These are phyloP conservation scores for Tetrahymena borealis DNA, from an alignment of 73 alveolate species.

Conservation along the genomic window DNA sequence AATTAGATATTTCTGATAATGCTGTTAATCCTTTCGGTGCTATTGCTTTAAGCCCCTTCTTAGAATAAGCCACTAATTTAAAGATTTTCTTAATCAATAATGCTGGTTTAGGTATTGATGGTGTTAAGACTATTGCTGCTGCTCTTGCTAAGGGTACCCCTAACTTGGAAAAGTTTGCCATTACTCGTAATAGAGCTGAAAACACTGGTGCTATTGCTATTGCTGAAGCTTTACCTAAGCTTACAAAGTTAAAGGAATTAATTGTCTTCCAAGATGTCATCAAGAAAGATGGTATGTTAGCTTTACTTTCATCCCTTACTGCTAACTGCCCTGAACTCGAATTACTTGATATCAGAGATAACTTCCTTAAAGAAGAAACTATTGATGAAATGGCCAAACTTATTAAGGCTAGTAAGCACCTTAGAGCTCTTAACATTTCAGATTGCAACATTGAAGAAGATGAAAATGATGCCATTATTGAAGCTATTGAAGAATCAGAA, in stretches of 20 bases:
- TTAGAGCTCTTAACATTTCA: slow-evolving; percentile 14
- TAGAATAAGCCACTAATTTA: slow-evolving; percentile 26
- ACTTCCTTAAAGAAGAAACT: slow-evolving; percentile 33
- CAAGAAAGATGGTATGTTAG: slow-evolving; percentile 33
- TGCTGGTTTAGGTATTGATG: slow-evolving; percentile 42
- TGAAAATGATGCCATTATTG: slow-evolving; percentile 26
- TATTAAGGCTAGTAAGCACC: neutral
- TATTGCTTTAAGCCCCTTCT: slow-evolving; percentile 35
- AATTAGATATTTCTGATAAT: slow-evolving; percentile 32
- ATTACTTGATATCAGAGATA: slow-evolving; percentile 36
- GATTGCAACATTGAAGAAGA: slow-evolving; percentile 37
- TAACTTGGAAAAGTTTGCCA: slow-evolving; percentile 20
- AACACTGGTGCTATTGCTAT: slow-evolving; percentile 30
- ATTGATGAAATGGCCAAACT: slow-evolving; percentile 4
- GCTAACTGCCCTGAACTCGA: slow-evolving; percentile 8
- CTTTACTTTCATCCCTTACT: neutral
- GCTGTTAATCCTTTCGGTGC: slow-evolving; percentile 52
- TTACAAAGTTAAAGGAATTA: slow-evolving; percentile 22
- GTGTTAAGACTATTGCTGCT: slow-evolving; percentile 19
- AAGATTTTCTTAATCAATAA: slow-evolving; percentile 15
- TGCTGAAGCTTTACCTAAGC: slow-evolving; percentile 25
- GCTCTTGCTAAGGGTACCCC: slow-evolving; percentile 29
- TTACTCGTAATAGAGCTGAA: slow-evolving; percentile 48
- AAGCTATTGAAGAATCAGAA: slow-evolving; percentile 8
- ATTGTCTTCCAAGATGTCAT: slow-evolving; percentile 35